Base-by-base conservation (phyloP, 106 monocot genomes). In the Allium fistulosum region DNA sequence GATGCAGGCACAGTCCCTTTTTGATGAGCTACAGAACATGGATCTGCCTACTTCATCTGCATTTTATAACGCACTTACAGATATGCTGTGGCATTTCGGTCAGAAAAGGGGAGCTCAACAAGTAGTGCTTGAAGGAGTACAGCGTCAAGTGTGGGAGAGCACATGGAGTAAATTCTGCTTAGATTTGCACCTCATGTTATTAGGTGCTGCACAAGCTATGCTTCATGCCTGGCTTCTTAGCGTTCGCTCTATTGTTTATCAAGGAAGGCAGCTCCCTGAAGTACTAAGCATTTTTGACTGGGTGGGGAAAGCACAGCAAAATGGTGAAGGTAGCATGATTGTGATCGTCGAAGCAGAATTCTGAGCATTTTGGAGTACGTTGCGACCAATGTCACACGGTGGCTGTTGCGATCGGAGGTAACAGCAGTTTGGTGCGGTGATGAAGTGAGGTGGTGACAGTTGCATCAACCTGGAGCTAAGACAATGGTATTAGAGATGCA, bases 31-130 rank as follows among this genome's bases (percentile, higher is more conserved):
- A 71, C 84, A 82, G 60, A 76, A 80, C 14, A 87, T 99, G 97
- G 97, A 99, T 74, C 61, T 74, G 26, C 77, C 88, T 60, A 99
- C 97, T 63, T 87, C 97, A 13, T 87, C 97, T 62, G 92, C 87
- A 12, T 99, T 99, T 71, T 99, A 99, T 75, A 99, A 99, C 81
- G 97, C 97, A 47, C 70, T 92, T 49, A 99, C 92, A 50, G 92
- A 99, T 74, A 83, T 99, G 92, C 73, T 99, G 52, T 99, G 97
- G 97, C 92, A 99, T 78, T 92, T 90, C 71, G 92, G 89, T 6
- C 97, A 99, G 92, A 95, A 77, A 69, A 59, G 72, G 68, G 88
- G 83, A 72, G 91, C 95, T 53, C 95, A 91, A 68, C 81, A 81
- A 66, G 91, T 95, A 57, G 95, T 95, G 63, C 73, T 81, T 49